These are phyloP conservation scores for Colletotrichum aenigma DNA, from an alignment of 2,329 filamentous ascomycete genomes.

Conservation along the genomic window DNA sequence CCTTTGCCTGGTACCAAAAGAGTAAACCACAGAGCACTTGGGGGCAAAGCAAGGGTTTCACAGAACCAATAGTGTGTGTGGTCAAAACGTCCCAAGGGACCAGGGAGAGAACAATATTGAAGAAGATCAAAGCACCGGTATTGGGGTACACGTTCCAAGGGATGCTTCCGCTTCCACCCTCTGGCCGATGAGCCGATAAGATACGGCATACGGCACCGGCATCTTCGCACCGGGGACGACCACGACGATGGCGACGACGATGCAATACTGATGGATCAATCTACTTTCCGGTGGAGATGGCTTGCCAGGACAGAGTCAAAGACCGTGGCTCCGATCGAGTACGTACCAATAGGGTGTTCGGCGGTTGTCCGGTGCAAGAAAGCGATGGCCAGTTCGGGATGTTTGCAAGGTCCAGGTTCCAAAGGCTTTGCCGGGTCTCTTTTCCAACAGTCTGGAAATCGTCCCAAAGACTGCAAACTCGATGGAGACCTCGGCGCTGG, in stretches of 20 bases:
- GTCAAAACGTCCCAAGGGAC: neutral
- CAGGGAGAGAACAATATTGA: conserved; percentile 5
- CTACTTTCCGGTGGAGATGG: neutral
- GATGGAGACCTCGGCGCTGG: conserved; percentile 17
- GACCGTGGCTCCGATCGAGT: neutral
- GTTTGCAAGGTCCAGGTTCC: conserved; percentile 21
- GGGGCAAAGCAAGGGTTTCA: neutral
- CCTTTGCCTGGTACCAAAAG: neutral
- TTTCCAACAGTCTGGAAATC: conserved; percentile 4
- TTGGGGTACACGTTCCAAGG: conserved; percentile 4
- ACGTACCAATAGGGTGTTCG: neutral
- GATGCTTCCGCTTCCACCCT: neutral
- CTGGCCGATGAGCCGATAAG: neutral
- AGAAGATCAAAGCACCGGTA: neutral
- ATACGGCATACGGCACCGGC: neutral
- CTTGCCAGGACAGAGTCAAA: neutral
- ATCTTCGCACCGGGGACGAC: neutral
- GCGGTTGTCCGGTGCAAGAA: neutral
- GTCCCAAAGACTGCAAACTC: conserved; percentile 13
- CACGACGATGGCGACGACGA: neutral
- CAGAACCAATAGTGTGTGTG: conserved; percentile 5
- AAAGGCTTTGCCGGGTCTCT: conserved; percentile 9
- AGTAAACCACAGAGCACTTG: neutral
- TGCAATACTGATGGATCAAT: neutral
- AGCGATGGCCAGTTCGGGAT: conserved; percentile 4